A percentile compares a stretch with the other conserved stretches of the same genome.
These are phyloP conservation scores for Hymenotorrendiella dingleyae DNA, from an alignment of 2,329 filamentous ascomycete species.

Conservation along the genomic window DNA sequence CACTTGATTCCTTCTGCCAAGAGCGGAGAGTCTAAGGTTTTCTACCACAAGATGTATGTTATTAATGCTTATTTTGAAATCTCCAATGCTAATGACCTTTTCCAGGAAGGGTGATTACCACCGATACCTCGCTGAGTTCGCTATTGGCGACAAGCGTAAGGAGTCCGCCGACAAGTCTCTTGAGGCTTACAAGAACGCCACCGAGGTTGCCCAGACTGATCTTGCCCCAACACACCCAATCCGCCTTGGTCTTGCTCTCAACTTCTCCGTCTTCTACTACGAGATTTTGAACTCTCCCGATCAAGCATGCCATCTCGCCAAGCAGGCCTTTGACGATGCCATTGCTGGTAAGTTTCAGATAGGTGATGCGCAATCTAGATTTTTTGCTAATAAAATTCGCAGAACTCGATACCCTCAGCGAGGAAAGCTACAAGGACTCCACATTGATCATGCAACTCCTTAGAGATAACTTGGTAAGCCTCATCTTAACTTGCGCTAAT, in stretches of 20 bases:
- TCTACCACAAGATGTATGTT: constrained; percentile 98
- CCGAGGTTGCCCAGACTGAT: constrained; percentile 83
- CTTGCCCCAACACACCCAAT: constrained; percentile 89
- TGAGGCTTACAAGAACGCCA: constrained; percentile 94
- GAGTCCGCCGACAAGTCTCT: constrained; percentile 87
- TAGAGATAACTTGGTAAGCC: constrained; percentile 73
- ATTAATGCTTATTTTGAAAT: constrained; percentile 1
- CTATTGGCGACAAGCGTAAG: constrained; percentile 91
- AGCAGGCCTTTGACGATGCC: constrained; percentile 93
- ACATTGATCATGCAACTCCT: constrained; percentile 99
- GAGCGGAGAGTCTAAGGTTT: constrained; percentile 97
- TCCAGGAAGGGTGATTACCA: constrained; percentile 98
- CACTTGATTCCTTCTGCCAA: constrained; percentile 91
- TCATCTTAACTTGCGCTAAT: not conserved
- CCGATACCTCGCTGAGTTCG: constrained; percentile 97
- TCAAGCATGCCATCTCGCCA: constrained; percentile 95
- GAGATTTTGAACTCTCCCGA: constrained; percentile 98
- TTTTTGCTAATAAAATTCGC: constrained; percentile 6
- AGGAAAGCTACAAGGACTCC: constrained; percentile 98
- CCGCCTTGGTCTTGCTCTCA: constrained; percentile 83
- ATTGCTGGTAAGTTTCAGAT: constrained; percentile 64
- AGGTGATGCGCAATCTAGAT: not conserved
- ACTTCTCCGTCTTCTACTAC: constrained; percentile 99
- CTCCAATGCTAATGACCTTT: constrained; percentile 11
- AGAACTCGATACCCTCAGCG: constrained; percentile 90